phyloP scores from a whole-genome alignment of 1,284 basidiomycete genomes.

The Cryptococcus maquisensis region DNA sequence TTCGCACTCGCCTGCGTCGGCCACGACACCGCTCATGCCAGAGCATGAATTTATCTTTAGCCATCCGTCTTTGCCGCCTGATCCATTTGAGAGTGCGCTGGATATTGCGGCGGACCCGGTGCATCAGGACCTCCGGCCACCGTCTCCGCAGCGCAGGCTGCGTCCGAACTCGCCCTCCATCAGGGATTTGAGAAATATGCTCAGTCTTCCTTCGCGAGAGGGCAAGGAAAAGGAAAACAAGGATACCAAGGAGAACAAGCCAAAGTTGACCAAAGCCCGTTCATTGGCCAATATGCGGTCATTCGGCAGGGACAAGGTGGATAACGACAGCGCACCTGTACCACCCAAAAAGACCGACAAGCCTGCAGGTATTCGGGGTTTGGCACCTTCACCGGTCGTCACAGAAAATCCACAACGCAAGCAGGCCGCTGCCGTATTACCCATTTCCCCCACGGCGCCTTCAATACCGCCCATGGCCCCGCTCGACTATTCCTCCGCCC shows the following conservation, averaged over 20 bases:
- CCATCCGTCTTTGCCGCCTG: slow-evolving; percentile 21
- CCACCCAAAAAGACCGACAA: slow-evolving; percentile 2
- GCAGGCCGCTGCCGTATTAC: too few relatives aligned
- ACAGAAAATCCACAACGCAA: too few relatives aligned
- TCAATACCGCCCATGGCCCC: slow-evolving; percentile 1
- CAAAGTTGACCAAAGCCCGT: slow-evolving; percentile 27
- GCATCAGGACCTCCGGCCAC: slow-evolving; percentile 6
- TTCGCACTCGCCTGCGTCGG: slow-evolving; percentile 13
- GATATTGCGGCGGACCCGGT: slow-evolving; percentile 20
- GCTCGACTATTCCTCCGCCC: slow-evolving; percentile 3
- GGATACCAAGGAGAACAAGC: slow-evolving; percentile 2
- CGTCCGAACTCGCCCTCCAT: slow-evolving; percentile 30
- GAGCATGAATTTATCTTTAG: neutral
- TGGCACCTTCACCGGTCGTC: too few relatives aligned
- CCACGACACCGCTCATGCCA: slow-evolving; percentile 4
- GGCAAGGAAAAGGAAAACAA: too few relatives aligned
- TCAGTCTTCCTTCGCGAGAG: slow-evolving; percentile 5
- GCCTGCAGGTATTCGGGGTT: too few relatives aligned
- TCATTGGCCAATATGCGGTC: slow-evolving; percentile 27
- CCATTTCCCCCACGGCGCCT: slow-evolving; percentile 1
- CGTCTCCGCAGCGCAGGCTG: slow-evolving; percentile 9
- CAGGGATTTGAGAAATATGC: slow-evolving; percentile 27
- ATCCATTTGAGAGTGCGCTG: slow-evolving; percentile 38
- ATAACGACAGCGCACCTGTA: slow-evolving; percentile 11
- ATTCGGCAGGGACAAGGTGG: slow-evolving; percentile 2